Percentiles rank a stretch among this genome's conserved stretches.
Conservation (phyloP, 768 basidiomycete species). For the Termitomyces sp. region DNA sequence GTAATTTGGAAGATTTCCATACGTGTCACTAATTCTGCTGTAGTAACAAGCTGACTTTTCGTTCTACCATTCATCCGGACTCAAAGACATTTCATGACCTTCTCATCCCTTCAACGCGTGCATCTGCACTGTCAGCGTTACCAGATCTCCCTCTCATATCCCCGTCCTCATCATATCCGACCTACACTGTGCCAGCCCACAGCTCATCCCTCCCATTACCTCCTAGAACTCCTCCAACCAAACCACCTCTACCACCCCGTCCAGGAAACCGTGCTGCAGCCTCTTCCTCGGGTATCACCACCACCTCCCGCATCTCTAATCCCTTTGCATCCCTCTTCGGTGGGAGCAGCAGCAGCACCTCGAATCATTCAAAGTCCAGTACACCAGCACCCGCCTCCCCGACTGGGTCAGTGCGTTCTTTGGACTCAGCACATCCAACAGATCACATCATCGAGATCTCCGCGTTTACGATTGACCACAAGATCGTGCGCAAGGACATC, state of each 20-base stretch:
- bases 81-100: conserved; percentile 39
- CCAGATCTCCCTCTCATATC: conserved; percentile 50
- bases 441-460: conserved; percentile 50
- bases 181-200: conserved; percentile 40
- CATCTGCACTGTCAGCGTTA: conserved; percentile 33
- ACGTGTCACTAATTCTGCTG: conserved; percentile 1
- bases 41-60: conserved; percentile 40
- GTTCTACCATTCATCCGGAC: conserved; percentile 39
- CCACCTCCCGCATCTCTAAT: conserved; percentile 52
- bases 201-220: conserved; percentile 44
- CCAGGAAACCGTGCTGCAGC: conserved; percentile 24
- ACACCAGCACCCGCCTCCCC: conserved; percentile 28
- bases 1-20: conserved; percentile 17
- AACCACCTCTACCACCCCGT: conserved; percentile 40
- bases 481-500: conserved; percentile 51
- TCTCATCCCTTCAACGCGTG: conserved; percentile 29
- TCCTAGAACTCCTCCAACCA: conserved; percentile 33
- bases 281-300: conserved; percentile 12
- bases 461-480: conserved; percentile 54
- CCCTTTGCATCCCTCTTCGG: conserved; percentile 85
- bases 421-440: conserved; percentile 23
- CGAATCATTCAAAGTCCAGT: conserved; percentile 24
- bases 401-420: conserved; percentile 27
- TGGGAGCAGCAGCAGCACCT: conserved; percentile 24
- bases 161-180: conserved; percentile 42